Conservation (phyloP, 495 filamentous ascomycete species). For the Choiromyces venosus region DNA sequence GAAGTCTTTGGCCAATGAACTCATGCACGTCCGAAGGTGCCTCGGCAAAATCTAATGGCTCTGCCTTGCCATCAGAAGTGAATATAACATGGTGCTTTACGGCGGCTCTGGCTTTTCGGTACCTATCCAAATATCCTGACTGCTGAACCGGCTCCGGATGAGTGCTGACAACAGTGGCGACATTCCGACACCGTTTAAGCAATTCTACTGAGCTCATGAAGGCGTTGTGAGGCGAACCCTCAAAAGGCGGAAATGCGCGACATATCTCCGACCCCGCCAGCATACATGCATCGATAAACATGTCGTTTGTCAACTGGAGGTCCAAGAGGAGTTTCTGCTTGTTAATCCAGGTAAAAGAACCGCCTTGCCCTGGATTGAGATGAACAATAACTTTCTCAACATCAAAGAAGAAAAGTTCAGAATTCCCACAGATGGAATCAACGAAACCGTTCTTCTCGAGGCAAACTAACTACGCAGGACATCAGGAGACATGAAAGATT, state of each 20-base stretch:
- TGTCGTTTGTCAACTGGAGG: constrained; percentile 61
- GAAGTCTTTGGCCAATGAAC: constrained; percentile 80
- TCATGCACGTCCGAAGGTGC: constrained; percentile 77
- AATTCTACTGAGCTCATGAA: constrained; percentile 35
- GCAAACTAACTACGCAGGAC: constrained; percentile 63
- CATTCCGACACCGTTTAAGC: constrained; percentile 46
- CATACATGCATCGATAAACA: constrained; percentile 76
- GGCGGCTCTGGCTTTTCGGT: constrained; percentile 71
- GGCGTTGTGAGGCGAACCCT: constrained; percentile 43
- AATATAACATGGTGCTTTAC: constrained; percentile 84
- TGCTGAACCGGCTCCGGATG: constrained; percentile 59
- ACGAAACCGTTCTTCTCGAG: constrained; percentile 65
- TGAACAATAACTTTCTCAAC: constrained; percentile 74
- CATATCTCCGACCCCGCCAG: constrained; percentile 80
- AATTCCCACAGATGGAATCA: constrained; percentile 73
- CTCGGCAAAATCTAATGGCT: constrained; percentile 60
- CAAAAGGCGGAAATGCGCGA: constrained; percentile 67
- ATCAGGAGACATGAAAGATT: constrained; percentile 6
- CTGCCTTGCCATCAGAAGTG: constrained; percentile 65
- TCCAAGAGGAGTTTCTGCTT: constrained; percentile 64
- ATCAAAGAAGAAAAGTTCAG: constrained; percentile 84
- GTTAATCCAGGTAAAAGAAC: constrained; percentile 63
- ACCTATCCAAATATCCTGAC: constrained; percentile 74
- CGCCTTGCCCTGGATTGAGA: constrained; percentile 60
- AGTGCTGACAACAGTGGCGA: constrained; percentile 62